Percentiles rank a stretch among this genome's conserved stretches.
Conservation (phyloP, 495 filamentous ascomycete genomes). For the Pyrenopolyporus hunteri region DNA sequence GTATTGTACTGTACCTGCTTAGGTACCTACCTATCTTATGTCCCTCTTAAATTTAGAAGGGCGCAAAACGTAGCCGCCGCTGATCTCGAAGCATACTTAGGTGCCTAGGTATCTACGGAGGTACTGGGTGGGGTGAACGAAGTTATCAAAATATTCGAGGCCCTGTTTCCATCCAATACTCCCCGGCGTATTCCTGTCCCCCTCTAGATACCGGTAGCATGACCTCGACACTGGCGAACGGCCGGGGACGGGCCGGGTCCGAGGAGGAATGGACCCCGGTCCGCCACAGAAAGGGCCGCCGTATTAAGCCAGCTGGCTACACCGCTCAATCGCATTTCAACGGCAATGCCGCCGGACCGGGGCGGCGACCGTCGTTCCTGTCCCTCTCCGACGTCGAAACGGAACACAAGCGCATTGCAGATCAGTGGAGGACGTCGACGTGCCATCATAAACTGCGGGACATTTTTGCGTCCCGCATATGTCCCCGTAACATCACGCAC, state of each 20-base stretch:
- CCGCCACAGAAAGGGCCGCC: slow-evolving; percentile 11
- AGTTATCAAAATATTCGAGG: too few relatives aligned
- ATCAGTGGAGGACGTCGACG: slow-evolving; percentile 31
- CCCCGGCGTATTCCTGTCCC: too few relatives aligned
- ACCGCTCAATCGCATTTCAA: background rate
- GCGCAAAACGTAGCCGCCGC: too few relatives aligned
- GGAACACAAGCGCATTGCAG: slow-evolving; percentile 27
- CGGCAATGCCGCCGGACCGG: background rate
- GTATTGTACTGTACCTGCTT: too few relatives aligned
- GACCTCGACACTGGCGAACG: background rate
- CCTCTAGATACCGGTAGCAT: too few relatives aligned
- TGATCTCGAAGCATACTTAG: too few relatives aligned
- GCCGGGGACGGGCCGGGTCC: background rate
- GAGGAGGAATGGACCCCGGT: background rate
- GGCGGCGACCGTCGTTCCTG: slow-evolving; percentile 14
- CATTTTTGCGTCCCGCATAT: slow-evolving; percentile 15
- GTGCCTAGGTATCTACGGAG: too few relatives aligned
- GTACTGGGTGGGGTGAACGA: too few relatives aligned
- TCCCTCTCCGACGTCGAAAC: slow-evolving; percentile 27
- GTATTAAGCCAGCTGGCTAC: background rate
- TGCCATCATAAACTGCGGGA: slow-evolving; percentile 21
- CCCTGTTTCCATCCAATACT: too few relatives aligned
- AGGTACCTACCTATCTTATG: too few relatives aligned
- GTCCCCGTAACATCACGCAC: slow-evolving; percentile 29
- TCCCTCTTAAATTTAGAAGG: too few relatives aligned